Evolutionary conservation across 257 asterid species (phyloP).

Genomic region (Fraxinus cuspidata): DNA sequence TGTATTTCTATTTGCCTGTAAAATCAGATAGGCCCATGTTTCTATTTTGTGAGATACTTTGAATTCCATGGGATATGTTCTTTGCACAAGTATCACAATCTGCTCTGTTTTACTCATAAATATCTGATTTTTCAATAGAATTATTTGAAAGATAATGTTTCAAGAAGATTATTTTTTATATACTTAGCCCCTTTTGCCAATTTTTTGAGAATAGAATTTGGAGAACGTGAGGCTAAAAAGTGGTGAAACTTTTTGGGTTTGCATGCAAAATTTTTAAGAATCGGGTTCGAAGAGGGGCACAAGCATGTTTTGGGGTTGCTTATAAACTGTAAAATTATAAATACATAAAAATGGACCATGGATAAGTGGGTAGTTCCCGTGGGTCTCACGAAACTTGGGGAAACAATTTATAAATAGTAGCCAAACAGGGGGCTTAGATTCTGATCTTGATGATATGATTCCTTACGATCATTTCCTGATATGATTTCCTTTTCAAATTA

Average conservation of each 20-base stretch:
- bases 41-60: conserved; percentile 17
- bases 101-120: neutral
- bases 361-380: too few species aligned
- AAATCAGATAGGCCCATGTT: conserved; percentile 14
- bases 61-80: conserved; percentile 15
- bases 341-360: too few species aligned
- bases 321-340: too few species aligned
- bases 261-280: too few species aligned
- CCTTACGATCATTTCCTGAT: neutral
- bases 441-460: neutral
- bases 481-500: conserved; percentile 3
- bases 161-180: neutral
- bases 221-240: too few species aligned
- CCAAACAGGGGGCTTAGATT: neutral
- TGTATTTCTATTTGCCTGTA: neutral
- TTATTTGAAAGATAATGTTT: conserved; percentile 1
- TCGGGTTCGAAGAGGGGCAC: too few species aligned
- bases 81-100: neutral
- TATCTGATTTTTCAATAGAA: neutral
- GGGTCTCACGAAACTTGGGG: too few species aligned
- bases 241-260: too few species aligned
- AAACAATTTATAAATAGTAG: too few species aligned
- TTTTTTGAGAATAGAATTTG: too few species aligned
- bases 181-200: neutral
- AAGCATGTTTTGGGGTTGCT: too few species aligned